A percentile compares a stretch with the other conserved stretches of the same genome.
Conservation (phyloP, 495 filamentous ascomycete species). For the Penicillium egyptiacum region DNA sequence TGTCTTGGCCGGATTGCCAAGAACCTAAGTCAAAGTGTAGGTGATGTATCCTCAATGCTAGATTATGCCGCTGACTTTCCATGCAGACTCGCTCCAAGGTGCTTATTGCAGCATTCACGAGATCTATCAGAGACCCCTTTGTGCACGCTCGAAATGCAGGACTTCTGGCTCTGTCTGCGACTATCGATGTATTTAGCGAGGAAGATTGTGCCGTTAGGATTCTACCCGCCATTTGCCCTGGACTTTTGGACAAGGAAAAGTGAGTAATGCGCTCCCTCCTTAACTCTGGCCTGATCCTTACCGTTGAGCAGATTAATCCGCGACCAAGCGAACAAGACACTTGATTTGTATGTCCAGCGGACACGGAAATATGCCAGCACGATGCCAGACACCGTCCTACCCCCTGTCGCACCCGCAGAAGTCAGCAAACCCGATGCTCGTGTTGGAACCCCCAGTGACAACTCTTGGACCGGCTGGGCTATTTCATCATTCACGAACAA, state of each 20-base stretch:
- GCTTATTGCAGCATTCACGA: constrained; percentile 83
- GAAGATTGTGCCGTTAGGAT: constrained; percentile 86
- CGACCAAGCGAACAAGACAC: constrained; percentile 85
- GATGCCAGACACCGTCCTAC: constrained; percentile 79
- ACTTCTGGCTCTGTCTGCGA: constrained; percentile 79
- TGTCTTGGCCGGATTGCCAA: constrained; percentile 94
- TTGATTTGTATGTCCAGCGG: constrained; percentile 85
- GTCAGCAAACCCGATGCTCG: constrained; percentile 51
- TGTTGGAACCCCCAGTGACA: constrained; percentile 74
- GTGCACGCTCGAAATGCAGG: constrained; percentile 88
- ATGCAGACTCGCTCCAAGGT: constrained; percentile 76
- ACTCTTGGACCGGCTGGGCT: constrained; percentile 92
- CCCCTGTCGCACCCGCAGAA: constrained; percentile 40
- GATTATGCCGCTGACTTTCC: constrained; percentile 22
- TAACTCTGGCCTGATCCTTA: neutral
- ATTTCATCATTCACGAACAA: constrained; percentile 99
- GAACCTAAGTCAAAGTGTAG: constrained; percentile 70
- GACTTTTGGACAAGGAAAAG: constrained; percentile 86
- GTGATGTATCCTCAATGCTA: constrained; percentile 14
- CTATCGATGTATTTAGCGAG: constrained; percentile 80
- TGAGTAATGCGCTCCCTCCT: constrained; percentile 24
- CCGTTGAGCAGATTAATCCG: constrained; percentile 61
- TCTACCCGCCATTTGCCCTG: constrained; percentile 78
- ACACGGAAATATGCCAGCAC: constrained; percentile 71
- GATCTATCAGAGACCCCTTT: constrained; percentile 89